Evolutionary conservation across 2,329 filamentous ascomycete genomes (phyloP), one percentile per base, ranked within the genome.

Genomic region (Claviceps humidiphila): DNA sequence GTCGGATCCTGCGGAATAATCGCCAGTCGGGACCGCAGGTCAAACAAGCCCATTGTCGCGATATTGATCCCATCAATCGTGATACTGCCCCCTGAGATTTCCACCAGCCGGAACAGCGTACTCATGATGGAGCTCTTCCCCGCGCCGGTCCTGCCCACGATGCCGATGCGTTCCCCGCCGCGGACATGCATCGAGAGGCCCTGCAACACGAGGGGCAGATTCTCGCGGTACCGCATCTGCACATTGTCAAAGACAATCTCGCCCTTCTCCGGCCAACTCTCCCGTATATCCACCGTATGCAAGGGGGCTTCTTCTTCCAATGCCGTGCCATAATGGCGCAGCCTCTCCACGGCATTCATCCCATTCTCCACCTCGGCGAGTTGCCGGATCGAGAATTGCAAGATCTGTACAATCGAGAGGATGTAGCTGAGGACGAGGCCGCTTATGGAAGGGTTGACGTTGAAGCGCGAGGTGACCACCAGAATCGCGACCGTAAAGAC

Each of bases 311-410:
- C 93, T 64, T 95, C 85, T 57, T 95, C 89, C 4, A 98, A 78
- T 59, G 87, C 70, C 1, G 81, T 88, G 51, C 88, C 90, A 65
- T 97, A 97, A 71, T 95, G 89, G 64, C 89, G 82, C 38, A 97
- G 75, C 49, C 93, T 84, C 69, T 97, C 91, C 0, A 94, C 93
- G 0, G 90, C 84, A 66, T 96, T 97, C 91, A 97, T 97, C 63
- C 90, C 89, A 69, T 96, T 97, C 68, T 97, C 91, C 8, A 97
- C 89, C 67, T 96, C 91, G 26, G 91, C 91, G 7, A 96, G 76
- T 68, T 97, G 91, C 17, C 93, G 81, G 17, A 97, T 88, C 0
- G 89, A 91, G 67, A 96, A 96, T 64, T 96, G 91, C 58, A 97
- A 84, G 85, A 96, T 89, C 66, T 94, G 88, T 17, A 95, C 89